These are phyloP conservation scores for Rutstroemia sp. DNA, from an alignment of 2,329 filamentous ascomycete genomes.

Conservation along the genomic window DNA sequence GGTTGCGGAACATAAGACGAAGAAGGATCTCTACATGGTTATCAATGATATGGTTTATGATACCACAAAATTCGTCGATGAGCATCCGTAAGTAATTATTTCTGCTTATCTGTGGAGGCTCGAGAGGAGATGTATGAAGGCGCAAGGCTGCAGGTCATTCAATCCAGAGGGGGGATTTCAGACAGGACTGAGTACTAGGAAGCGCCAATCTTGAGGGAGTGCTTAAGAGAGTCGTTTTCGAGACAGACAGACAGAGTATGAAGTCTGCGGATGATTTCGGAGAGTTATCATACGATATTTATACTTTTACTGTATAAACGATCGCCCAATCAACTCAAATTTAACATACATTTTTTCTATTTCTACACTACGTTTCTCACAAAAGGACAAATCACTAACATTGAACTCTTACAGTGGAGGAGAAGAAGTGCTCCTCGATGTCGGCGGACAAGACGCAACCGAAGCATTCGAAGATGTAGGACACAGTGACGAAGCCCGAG, in stretches of 20 bases:
- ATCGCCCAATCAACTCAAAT: too few relatives aligned
- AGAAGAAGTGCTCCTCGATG: slow-evolving; percentile 95
- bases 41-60: slow-evolving; percentile 98
- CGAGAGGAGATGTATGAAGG: not conserved
- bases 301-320: not conserved
- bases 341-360: not conserved
- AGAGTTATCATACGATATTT: not conserved
- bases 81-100: slow-evolving; percentile 71
- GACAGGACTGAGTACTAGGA: not conserved
- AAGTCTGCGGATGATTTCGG: not conserved
- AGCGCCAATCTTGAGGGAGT: too few relatives aligned
- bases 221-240: too few relatives aligned
- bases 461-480: slow-evolving; percentile 99
- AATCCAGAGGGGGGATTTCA: not conserved
- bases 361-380: not conserved
- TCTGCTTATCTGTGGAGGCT: not conserved
- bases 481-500: slow-evolving; percentile 96
- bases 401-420: slow-evolving; percentile 61
- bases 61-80: slow-evolving; percentile 80
- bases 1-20: slow-evolving; percentile 77
- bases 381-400: not conserved
- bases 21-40: slow-evolving; percentile 89
- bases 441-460: slow-evolving; percentile 90
- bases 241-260: not conserved
- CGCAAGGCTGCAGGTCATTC: too few relatives aligned